Conservation (phyloP, 148 eudicot species). For the Rhododendron henanense region DNA sequence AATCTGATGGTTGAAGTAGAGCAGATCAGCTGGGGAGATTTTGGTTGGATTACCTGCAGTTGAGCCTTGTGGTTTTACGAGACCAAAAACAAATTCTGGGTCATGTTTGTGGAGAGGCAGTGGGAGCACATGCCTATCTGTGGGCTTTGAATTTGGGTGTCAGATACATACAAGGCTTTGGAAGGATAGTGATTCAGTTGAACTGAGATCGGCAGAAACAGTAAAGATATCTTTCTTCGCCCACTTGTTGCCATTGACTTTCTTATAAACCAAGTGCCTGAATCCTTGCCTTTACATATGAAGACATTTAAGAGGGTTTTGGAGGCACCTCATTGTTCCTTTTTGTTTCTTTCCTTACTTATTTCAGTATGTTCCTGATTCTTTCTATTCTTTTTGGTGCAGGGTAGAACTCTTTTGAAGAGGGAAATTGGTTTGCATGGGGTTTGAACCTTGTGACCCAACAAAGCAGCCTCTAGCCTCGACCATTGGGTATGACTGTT, state of each 20-base stretch:
- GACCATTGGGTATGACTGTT: background rate
- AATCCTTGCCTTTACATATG: no score
- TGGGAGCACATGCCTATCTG: background rate
- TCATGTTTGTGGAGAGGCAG: background rate
- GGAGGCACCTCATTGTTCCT: conserved; percentile 7
- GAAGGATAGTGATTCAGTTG: conserved; percentile 26
- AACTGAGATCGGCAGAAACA: conserved; percentile 11
- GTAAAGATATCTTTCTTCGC: conserved; percentile 10
- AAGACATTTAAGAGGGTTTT: background rate
- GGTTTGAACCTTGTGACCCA: background rate
- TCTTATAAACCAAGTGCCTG: background rate
- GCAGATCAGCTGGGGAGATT: background rate
- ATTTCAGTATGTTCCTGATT: background rate
- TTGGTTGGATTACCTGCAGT: background rate
- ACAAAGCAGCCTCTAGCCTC: background rate
- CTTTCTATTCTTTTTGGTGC: background rate
- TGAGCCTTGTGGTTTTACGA: background rate
- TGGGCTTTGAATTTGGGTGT: conserved; percentile 3
- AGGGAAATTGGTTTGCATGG: background rate
- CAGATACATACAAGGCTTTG: conserved; percentile 13
- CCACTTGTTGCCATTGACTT: conserved; percentile 12
- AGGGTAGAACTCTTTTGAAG: background rate
- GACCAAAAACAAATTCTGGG: background rate
- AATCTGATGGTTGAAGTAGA: background rate
- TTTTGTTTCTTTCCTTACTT: background rate